Conservation (phyloP, 2,329 filamentous ascomycete genomes). For the Cryoendolithus antarcticus region DNA sequence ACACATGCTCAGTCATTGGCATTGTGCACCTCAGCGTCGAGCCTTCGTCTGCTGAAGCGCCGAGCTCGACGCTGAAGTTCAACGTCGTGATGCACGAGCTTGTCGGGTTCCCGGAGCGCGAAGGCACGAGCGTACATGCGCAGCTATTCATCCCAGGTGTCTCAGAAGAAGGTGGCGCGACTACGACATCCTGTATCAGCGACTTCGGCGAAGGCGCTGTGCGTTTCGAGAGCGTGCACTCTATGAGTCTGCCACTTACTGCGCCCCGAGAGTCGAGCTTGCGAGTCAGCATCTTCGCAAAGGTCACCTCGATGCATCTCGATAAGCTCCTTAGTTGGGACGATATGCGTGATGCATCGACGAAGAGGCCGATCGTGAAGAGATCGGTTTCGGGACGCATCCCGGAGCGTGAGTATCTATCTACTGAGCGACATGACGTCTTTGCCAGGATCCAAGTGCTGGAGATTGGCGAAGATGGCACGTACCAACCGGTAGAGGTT, state of each 20-base stretch:
- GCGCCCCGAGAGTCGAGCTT: slow-evolving; percentile 63
- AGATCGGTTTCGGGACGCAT: slow-evolving; percentile 48
- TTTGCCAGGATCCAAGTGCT: slow-evolving; percentile 79
- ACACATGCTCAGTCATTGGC: slow-evolving; percentile 80
- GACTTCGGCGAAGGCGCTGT: slow-evolving; percentile 89
- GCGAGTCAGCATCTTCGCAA: slow-evolving; percentile 81
- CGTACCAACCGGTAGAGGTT: slow-evolving; percentile 86
- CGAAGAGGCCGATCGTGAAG: slow-evolving; percentile 40
- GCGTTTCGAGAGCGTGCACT: slow-evolving; percentile 94
- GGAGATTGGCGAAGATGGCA: slow-evolving; percentile 81
- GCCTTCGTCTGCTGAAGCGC: slow-evolving; percentile 83
- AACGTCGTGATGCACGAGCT: slow-evolving; percentile 98
- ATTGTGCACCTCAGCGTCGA: slow-evolving; percentile 85
- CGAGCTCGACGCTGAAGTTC: slow-evolving; percentile 87
- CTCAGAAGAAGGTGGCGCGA: slow-evolving; percentile 76
- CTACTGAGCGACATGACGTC: slow-evolving; percentile 86
- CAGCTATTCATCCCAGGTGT: slow-evolving; percentile 92
- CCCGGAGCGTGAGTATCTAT: slow-evolving; percentile 83
- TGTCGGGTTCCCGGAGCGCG: slow-evolving; percentile 84
- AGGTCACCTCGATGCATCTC: slow-evolving; percentile 83
- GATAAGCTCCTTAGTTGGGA: slow-evolving; percentile 98
- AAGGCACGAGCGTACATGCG: slow-evolving; percentile 90
- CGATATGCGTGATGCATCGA: slow-evolving; percentile 74
- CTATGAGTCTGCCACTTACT: slow-evolving; percentile 82
- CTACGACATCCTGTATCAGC: slow-evolving; percentile 86